Evolutionary conservation across 768 basidiomycete species (phyloP), one percentile per base, ranked within the genome.

Genomic region (Grammothele lineata): DNA sequence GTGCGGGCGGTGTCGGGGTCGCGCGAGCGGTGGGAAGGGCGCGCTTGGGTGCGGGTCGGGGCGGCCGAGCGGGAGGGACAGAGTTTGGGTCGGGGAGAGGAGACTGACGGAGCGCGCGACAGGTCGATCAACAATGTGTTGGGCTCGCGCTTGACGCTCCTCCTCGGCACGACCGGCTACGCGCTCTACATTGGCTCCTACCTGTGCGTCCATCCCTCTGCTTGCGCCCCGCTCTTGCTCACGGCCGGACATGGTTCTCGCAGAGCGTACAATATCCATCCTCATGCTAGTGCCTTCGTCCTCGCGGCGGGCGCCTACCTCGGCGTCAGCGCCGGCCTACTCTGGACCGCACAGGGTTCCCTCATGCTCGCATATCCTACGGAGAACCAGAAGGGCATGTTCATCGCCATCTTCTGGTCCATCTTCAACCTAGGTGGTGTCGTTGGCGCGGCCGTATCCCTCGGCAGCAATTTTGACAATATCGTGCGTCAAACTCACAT

Each of bases 311-410:
- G 88, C 17, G 83, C 83, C 32, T 58, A 87, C 45, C 79, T 90
- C 15, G 89, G 89, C 15, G 52, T 88, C 40, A 87, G 83, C 57
- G 88, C 78, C 12, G 77, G 73, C 14, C 59, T 92, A 36, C 68
- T 91, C 7, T 91, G 89, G 89, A 84, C 87, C 0, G 85, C 87
- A 0, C 88, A 92, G 58, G 90, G 87, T n/a, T 83, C 80, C 15
- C 68, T 92, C 49, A 90, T 91, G 81, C 67, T 92, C 64, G 79
- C 86, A 4, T 92, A 92, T 63, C 85, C 88, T 0, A 88, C 85
- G 0, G 88, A 92, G 61, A 59, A 64, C 37, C 78, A 91, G 61
- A 92, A 92, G 63, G 88, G 88, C 14, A 69, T 66, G 25, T 90
- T 75, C 65, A 88, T 92, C 42, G 82, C 76, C 33, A 78, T 88